phyloP scores from a whole-genome alignment of 345 rosid genomes.

The Populus deltoides region DNA sequence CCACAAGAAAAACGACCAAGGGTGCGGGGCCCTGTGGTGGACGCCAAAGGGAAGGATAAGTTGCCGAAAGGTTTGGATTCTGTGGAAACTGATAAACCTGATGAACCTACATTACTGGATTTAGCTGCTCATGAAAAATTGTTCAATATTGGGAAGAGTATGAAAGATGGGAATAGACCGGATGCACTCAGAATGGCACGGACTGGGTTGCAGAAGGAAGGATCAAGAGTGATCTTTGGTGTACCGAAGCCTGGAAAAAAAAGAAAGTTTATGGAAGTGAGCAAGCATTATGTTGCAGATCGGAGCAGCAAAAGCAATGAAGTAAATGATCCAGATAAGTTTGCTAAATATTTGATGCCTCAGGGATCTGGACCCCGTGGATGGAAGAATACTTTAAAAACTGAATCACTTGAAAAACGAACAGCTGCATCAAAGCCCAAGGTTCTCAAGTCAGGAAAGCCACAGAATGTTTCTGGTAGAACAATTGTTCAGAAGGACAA shows the following conservation, averaged over 20 bases:
- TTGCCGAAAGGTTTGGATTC: conserved; percentile 29
- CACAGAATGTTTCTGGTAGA: conserved; percentile 43
- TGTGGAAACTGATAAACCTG: conserved; percentile 40
- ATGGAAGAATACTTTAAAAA: conserved; percentile 53
- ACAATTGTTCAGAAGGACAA: conserved; percentile 46
- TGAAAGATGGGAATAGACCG: conserved; percentile 45
- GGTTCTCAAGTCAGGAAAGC: conserved; percentile 56
- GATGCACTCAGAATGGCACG: conserved; percentile 55
- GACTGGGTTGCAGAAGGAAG: conserved; percentile 81
- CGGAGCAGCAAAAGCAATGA: conserved; percentile 41
- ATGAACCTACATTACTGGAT: conserved; percentile 46
- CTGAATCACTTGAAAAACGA: conserved; percentile 58
- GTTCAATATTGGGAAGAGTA: conserved; percentile 72
- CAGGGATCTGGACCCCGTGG: conserved; percentile 59
- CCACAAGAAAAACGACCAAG: conserved; percentile 76
- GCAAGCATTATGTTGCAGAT: conserved; percentile 79
- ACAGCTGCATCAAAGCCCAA: conserved; percentile 49
- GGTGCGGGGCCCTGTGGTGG: conserved; percentile 44
- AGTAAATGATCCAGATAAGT: conserved; percentile 58
- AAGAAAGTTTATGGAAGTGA: conserved; percentile 96
- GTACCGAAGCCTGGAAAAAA: conserved; percentile 98
- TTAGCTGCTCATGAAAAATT: conserved; percentile 52
- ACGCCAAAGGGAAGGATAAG: conserved; percentile 50
- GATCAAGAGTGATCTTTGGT: conserved; percentile 73
- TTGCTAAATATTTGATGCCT: conserved; percentile 62